Percentiles rank a stretch among this genome's conserved stretches.
Conservation (phyloP, 1,284 basidiomycete genomes). For the Rhodofomes roseus region DNA sequence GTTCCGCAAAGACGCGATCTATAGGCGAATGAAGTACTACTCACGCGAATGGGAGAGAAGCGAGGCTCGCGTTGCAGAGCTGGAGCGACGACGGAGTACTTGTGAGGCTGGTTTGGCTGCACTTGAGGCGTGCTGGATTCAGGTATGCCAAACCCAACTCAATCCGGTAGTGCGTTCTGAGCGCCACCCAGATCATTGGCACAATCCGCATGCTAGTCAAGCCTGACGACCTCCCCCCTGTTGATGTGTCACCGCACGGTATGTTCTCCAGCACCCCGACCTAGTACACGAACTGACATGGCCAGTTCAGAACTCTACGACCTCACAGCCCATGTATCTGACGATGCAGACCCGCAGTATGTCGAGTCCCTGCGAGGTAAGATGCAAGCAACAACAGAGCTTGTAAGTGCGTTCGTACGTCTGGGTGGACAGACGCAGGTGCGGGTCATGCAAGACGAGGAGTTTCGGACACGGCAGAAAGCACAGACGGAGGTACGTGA, state of each 20-base stretch:
- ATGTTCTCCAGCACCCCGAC: constrained; percentile 4
- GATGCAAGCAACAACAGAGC: constrained; percentile 54
- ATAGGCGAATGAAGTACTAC: constrained; percentile 88
- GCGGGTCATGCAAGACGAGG: constrained; percentile 32
- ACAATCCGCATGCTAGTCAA: constrained; percentile 62
- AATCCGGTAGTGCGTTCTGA: background rate
- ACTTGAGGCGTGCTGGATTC: constrained; percentile 87
- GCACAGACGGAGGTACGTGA: constrained; percentile 57
- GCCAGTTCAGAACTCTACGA: constrained; percentile 39
- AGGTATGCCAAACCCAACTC: constrained; percentile 46
- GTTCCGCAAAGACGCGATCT: constrained; percentile 87
- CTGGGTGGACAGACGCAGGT: constrained; percentile 34
- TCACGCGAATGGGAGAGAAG: constrained; percentile 77
- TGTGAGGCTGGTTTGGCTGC: constrained; percentile 80
- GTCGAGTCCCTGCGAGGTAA: constrained; percentile 48
- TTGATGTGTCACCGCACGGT: constrained; percentile 45
- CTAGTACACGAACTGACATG: background rate
- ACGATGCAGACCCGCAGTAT: constrained; percentile 44
- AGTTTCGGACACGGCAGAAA: constrained; percentile 46
- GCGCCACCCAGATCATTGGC: constrained; percentile 53
- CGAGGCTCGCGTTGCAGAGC: constrained; percentile 60
- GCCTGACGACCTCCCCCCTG: constrained; percentile 47
- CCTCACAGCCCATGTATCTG: constrained; percentile 48
- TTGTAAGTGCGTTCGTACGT: constrained; percentile 58
- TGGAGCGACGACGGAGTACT: constrained; percentile 70